Conservation (phyloP, 371 early-diverging fungal species). For the Lichtheimia corymbifera region DNA sequence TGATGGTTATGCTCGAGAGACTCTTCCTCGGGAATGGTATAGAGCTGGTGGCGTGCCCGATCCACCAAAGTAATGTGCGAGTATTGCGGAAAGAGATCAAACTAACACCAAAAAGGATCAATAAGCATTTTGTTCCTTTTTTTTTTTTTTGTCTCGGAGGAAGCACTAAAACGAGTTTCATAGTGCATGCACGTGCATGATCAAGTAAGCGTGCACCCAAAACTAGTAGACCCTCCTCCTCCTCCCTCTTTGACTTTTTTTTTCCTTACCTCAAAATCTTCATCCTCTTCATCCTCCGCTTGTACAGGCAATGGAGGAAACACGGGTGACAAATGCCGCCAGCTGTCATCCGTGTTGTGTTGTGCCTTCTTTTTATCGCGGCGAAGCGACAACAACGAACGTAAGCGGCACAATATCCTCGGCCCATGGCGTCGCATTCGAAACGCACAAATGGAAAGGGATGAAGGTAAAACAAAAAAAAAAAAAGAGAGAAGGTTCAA, state of each 20-base stretch:
- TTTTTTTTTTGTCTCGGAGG: too few relatives aligned
- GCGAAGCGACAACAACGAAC: too few relatives aligned
- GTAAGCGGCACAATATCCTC: too few relatives aligned
- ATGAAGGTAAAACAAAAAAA: not conserved
- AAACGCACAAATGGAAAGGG: not conserved
- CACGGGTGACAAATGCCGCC: not conserved
- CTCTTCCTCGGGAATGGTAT: conserved; percentile 7
- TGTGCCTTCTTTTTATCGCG: too few relatives aligned
- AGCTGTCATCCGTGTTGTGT: not conserved
- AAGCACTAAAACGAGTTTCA: not conserved
- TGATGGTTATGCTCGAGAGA: conserved; percentile 4
- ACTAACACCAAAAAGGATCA: not conserved
- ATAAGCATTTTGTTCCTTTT: not conserved
- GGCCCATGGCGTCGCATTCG: too few relatives aligned
- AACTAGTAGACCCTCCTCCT: not conserved
- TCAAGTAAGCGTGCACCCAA: not conserved
- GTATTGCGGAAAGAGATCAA: conserved; percentile 9
- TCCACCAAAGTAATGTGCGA: conserved; percentile 13
- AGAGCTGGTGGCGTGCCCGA: conserved; percentile 16
- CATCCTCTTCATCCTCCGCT: conserved; percentile 1
- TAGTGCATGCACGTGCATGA: conserved; percentile 1
- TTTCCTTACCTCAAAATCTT: not conserved
- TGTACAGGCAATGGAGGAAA: conserved; percentile 1
- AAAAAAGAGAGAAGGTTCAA: not conserved
- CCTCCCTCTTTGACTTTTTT: not conserved